Evolutionary conservation across 2,329 filamentous ascomycete species (phyloP), one percentile per base, ranked within the genome.

Genomic region (Epichloe coenophiala): DNA sequence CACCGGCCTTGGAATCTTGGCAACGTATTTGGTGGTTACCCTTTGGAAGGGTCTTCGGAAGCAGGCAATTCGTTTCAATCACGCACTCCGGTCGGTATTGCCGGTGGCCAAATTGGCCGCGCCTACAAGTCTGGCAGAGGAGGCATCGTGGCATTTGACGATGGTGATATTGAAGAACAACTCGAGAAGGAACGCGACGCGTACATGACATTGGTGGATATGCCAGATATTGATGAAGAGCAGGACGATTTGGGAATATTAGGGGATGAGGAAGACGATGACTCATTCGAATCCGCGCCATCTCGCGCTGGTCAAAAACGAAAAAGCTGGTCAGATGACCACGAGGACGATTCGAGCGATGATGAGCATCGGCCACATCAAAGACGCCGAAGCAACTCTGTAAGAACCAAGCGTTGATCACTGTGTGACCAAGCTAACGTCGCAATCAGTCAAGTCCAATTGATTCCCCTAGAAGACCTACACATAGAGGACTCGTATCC

Each of bases 71-170:
- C 65, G 41, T 71, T 73, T 54, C 67, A 72, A 59, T 63, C 75
- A 41, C 72, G 76, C 54, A 77, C 76, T 55, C 78, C 79, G 6
- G 61, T 68, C 11, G 89, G 90, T 8, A 80, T 95, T 3, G 76
- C 79, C 19, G 80, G 80, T 43, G 91, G 90, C 1, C 80, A 80
- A 51, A 78, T 97, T 47, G 75, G 78, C 27, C 77, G 80, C 13
- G 71, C 75, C 0, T 96, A 94, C 63, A 83, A 79, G 56, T 81
- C 86, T 5, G 86, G 88, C 33, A 84, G 78, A 61, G 91, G 91
- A 17, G 93, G 93, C 0, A 86, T 98, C 41, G 80, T 98, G 54
- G 89, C 96, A 2, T 95, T 93, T 64, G 93, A 97, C 61, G 93
- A 97, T 62, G 93, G 91, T 1, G 93, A 98, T 64, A 90, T 98